Evolutionary conservation across 108 stramenopile species (phyloP).

Genomic region (Parietichytrium sp.): DNA sequence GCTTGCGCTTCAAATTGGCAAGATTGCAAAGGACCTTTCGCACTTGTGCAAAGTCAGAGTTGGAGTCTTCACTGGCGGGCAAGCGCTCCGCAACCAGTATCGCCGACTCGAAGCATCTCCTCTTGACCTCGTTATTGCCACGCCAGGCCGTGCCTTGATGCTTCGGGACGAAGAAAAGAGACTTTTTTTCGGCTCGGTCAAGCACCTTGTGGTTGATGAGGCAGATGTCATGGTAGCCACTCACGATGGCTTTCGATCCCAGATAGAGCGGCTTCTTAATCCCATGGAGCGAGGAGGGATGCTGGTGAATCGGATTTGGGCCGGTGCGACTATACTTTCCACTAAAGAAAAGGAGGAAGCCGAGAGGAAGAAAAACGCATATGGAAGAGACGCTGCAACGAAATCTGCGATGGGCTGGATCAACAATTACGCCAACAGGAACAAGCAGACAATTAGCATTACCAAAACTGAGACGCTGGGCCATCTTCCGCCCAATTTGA

Average conservation of each 20-base stretch:
- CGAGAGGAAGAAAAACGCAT: not conserved
- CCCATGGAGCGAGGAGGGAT: not conserved
- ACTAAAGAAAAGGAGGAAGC: not conserved
- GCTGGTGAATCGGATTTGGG: not conserved
- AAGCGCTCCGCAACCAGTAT: not conserved
- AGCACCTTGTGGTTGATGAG: conserved; percentile 6
- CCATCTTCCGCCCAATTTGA: not conserved
- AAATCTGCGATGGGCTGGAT: not conserved
- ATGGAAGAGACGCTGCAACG: conserved; percentile 25
- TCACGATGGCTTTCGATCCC: not conserved
- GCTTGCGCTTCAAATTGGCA: not conserved
- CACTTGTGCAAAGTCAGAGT: not conserved
- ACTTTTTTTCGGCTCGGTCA: not conserved
- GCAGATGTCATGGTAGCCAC: not conserved
- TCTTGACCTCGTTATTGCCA: conserved; percentile 10
- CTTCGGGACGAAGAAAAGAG: not conserved
- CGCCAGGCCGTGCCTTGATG: not conserved
- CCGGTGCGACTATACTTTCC: conserved; percentile 15
- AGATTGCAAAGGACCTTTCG: not conserved
- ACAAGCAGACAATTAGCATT: not conserved
- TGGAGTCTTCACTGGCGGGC: not conserved
- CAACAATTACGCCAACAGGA: not conserved
- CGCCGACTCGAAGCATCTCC: not conserved
- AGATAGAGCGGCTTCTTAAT: not conserved
- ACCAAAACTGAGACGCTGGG: not conserved